Evolutionary conservation across 176 grass and related monocot species (phyloP).

Genomic region (Ampelocalamus luodianensis): DNA sequence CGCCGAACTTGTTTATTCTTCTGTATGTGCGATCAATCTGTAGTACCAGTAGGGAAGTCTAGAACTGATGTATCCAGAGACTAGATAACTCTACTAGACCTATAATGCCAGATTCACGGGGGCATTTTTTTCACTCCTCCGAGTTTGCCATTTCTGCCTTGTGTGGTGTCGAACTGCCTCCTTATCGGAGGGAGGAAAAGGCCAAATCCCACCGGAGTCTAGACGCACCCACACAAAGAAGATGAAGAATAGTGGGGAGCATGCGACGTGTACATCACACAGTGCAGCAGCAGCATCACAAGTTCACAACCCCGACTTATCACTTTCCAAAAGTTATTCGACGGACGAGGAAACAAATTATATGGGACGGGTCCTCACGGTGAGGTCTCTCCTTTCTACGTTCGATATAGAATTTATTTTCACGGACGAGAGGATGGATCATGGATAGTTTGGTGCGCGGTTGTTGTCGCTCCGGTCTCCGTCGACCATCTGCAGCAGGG

Average conservation of each 20-base stretch:
- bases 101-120: constrained; percentile 6
- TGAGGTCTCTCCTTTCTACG: no score
- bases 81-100: not conserved
- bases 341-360: no score
- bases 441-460: not conserved
- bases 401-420: no score
- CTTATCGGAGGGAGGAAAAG: not conserved
- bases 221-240: constrained; percentile 21
- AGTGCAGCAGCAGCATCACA: not conserved
- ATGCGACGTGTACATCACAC: not conserved
- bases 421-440: no score
- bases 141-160: not conserved
- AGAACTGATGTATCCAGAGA: not conserved
- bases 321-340: constrained; percentile 25
- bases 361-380: no score
- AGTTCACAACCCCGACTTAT: not conserved
- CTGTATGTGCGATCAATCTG: not conserved
- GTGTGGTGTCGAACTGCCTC: not conserved
- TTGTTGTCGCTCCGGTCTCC: not conserved
- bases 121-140: not conserved
- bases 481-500: not conserved
- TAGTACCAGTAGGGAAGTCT: not conserved
- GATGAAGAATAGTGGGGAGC: not conserved
- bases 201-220: not conserved
- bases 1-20: not conserved